Percentiles rank a stretch among this genome's conserved stretches.
These are phyloP conservation scores for Yamadazyma buinensis DNA, from an alignment of 1,139 yeast genomes.

Conservation along the genomic window DNA sequence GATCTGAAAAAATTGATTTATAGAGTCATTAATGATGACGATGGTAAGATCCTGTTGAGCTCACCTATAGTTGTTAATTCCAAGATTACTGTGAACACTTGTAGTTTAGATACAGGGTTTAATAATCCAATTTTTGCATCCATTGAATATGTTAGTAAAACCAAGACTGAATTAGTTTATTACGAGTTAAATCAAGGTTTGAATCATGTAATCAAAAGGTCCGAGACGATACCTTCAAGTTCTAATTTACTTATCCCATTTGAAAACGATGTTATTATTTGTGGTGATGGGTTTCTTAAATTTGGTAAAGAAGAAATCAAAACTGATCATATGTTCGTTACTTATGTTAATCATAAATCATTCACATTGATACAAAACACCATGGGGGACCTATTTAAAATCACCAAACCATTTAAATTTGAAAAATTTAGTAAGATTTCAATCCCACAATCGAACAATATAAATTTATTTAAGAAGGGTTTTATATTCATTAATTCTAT, in stretches of 20 bases:
- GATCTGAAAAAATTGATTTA: constrained; percentile 72
- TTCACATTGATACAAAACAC: constrained; percentile 72
- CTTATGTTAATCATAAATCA: constrained; percentile 62
- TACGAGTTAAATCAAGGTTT: constrained; percentile 86
- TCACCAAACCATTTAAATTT: constrained; percentile 41
- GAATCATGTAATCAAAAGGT: constrained; percentile 61
- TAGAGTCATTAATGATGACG: constrained; percentile 26
- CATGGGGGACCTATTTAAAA: constrained; percentile 74
- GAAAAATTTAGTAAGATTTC: constrained; percentile 73
- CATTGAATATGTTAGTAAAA: constrained; percentile 58
- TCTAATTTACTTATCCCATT: constrained; percentile 31
- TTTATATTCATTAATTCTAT: constrained; percentile 67
- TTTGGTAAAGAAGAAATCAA: constrained; percentile 12
- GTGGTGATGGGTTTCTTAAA: constrained; percentile 28
- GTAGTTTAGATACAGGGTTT: constrained; percentile 69
- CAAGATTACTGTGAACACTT: constrained; percentile 52
- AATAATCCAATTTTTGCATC: constrained; percentile 85
- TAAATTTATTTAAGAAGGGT: constrained; percentile 71
- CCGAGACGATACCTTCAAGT: constrained; percentile 26
- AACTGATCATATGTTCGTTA: constrained; percentile 26
- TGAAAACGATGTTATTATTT: constrained; percentile 35
- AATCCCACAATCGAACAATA: constrained; percentile 50
- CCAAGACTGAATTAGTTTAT: constrained; percentile 42
- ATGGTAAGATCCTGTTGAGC: constrained; percentile 45
- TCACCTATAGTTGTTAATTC: constrained; percentile 73